phyloP scores from a whole-genome alignment of 129 eudicot species.

The Rutidosis leptorrhynchoides region DNA sequence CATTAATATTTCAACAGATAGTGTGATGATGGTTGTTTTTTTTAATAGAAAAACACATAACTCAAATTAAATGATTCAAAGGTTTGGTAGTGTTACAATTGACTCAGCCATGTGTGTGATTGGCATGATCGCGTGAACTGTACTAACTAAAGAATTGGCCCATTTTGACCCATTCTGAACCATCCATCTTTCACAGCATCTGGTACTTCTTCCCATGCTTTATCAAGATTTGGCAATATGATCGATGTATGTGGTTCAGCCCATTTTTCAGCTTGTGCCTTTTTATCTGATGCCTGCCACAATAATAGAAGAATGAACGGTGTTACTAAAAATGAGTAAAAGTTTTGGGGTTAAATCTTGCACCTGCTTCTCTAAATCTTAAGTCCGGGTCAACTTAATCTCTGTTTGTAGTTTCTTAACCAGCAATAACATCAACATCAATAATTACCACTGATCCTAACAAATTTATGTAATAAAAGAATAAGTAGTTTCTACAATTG shows the following conservation, averaged over 20 bases:
- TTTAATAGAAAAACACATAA: too few relatives aligned
- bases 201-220: constrained; percentile 40
- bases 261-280: constrained; percentile 52
- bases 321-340: constrained; percentile 3
- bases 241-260: constrained; percentile 65
- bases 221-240: constrained; percentile 57
- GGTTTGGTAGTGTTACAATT: too few relatives aligned
- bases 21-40: too few relatives aligned
- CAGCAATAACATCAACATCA: constrained; percentile 33
- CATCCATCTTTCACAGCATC: too few relatives aligned
- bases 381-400: constrained; percentile 33
- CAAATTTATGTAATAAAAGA: not conserved
- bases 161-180: too few relatives aligned
- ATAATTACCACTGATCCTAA: not conserved
- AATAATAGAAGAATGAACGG: not conserved
- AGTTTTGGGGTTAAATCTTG: constrained; percentile 47
- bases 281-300: constrained; percentile 47
- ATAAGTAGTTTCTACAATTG: constrained; percentile 20
- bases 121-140: too few relatives aligned
- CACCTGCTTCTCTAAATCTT: constrained; percentile 46
- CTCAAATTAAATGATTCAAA: too few relatives aligned
- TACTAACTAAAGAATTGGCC: too few relatives aligned
- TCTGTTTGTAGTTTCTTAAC: constrained; percentile 53
- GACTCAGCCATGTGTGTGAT: too few relatives aligned
- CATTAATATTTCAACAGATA: too few relatives aligned